Evolutionary conservation across 805 yeast genomes (phyloP).

Genomic region (Schwanniomyces yamadae): DNA sequence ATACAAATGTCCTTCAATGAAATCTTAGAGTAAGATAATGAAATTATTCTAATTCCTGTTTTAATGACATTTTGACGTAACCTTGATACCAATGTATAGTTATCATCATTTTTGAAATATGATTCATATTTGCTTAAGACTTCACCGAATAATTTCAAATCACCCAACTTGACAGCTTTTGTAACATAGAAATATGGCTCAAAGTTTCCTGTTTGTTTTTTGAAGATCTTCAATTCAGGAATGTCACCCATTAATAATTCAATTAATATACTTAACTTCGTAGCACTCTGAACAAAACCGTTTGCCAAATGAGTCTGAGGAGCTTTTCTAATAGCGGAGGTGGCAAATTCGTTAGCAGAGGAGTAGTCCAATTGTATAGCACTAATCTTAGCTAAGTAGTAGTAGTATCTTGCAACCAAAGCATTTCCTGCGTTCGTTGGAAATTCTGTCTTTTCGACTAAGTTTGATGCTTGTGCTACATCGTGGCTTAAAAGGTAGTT

Average conservation of each 20-base stretch:
- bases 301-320: slow-evolving; percentile 84
- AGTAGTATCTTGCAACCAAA: slow-evolving; percentile 86
- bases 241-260: slow-evolving; percentile 96
- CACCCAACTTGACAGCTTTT: slow-evolving; percentile 90
- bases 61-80: slow-evolving; percentile 96
- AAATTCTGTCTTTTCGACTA: slow-evolving; percentile 84
- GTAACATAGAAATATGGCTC: slow-evolving; percentile 84
- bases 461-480: slow-evolving; percentile 81
- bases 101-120: slow-evolving; percentile 70
- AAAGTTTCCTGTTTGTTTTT: slow-evolving; percentile 57
- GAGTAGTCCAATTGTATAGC: slow-evolving; percentile 93
- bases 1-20: slow-evolving; percentile 92
- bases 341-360: slow-evolving; percentile 82
- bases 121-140: slow-evolving; percentile 63
- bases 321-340: slow-evolving; percentile 94
- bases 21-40: slow-evolving; percentile 85
- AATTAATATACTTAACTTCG: slow-evolving; percentile 82
- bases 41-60: slow-evolving; percentile 93
- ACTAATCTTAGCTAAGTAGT: slow-evolving; percentile 84
- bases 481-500: slow-evolving; percentile 76
- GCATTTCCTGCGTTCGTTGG: slow-evolving; percentile 85
- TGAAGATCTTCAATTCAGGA: slow-evolving; percentile 83
- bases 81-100: slow-evolving; percentile 79
- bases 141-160: slow-evolving; percentile 73
- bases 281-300: slow-evolving; percentile 88